Base-by-base conservation (phyloP, 2,329 filamentous ascomycete genomes). In the Pseudocercospora eumusae region DNA sequence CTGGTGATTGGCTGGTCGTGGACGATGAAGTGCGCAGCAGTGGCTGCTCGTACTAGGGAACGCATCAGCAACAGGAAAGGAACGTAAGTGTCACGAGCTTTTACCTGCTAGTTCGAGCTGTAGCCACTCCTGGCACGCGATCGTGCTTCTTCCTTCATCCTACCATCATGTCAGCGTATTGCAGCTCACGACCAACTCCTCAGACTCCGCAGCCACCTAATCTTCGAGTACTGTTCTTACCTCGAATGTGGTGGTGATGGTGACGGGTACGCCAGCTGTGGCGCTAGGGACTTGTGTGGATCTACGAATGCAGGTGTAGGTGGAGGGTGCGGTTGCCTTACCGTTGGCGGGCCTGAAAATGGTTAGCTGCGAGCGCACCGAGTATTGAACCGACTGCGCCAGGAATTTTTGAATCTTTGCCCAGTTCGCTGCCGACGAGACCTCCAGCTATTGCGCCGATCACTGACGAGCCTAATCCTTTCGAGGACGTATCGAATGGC, bases 361-460 rank as follows among this genome's bases (percentile, higher is more conserved):
- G 64, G 58, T 73, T 71, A 68, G 71, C 73, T 54, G 67, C 67
- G 20, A 70, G 54, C 52, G 68, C 70, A 57, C 72, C 71, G 42
- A 72, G 59, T 36, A 67, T 64, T 49, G 67, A 68, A 33, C 69
- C 72, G 20, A 71, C 56, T 21, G 67, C 68, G 27, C 67, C 65
- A 20, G 69, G 66, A 20, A 71, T 28, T 21, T 62, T 58, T 21
- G 36, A 40, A 40, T 69, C 68, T 50, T 71, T 68, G 21, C 68
- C 71, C 28, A 72, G 47, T 33, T 70, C 70, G 57, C 60, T 69
- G 9, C 71, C 72, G 7, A 72, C 59, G 11, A 73, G 57, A 21
- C 69, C 72, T 27, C 72, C 72, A 25, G 70, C 71, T 10, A 74
- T 53, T 6, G 71, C 72, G 33, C 72, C 71, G 2, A 73, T 56